Percentiles rank a stretch among this genome's conserved stretches.
phyloP scores from a whole-genome alignment of 176 grass and related monocot genomes.

The Cenchrus fungigraminus region DNA sequence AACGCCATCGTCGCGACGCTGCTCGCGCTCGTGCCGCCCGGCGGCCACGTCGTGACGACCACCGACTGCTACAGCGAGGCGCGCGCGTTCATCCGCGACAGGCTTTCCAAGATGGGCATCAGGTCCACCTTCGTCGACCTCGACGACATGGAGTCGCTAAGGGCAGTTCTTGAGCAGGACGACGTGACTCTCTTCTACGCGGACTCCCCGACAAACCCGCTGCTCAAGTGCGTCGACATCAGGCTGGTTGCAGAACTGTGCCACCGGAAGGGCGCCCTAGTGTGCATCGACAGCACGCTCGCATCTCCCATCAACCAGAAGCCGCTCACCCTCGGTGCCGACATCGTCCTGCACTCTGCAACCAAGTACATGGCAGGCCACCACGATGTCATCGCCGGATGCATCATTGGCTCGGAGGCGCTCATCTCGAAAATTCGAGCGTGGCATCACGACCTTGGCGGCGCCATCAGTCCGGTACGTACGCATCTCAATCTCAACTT shows the following conservation, averaged over 20 bases:
- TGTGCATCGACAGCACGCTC: conserved; percentile 72
- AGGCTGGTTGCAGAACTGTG: conserved; percentile 36
- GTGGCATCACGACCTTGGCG: conserved; percentile 81
- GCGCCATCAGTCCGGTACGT: conserved; percentile 83
- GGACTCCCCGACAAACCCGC: conserved; percentile 63
- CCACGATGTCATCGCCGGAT: conserved; percentile 76
- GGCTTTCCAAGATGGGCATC: conserved; percentile 78
- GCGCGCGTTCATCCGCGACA: conserved; percentile 63
- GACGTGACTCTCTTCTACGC: conserved; percentile 64
- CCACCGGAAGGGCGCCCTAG: conserved; percentile 54
- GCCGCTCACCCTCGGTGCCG: conserved; percentile 60
- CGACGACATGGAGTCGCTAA: conserved; percentile 52
- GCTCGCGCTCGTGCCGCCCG: conserved; percentile 58
- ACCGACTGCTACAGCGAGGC: conserved; percentile 87
- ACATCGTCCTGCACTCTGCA: conserved; percentile 68
- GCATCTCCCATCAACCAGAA: conserved; percentile 75
- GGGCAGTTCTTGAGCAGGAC: conserved; percentile 54
- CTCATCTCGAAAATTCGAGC: conserved; percentile 59
- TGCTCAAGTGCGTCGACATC: conserved; percentile 62
- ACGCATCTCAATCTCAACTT: too few relatives aligned
- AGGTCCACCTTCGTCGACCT: conserved; percentile 69
- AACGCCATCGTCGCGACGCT: conserved; percentile 83
- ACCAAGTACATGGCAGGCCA: conserved; percentile 73
- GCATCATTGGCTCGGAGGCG: conserved; percentile 62
- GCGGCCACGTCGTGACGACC: conserved; percentile 70